Base-by-base conservation (phyloP, 441 rosid species). In the Adansonia gregorii region DNA sequence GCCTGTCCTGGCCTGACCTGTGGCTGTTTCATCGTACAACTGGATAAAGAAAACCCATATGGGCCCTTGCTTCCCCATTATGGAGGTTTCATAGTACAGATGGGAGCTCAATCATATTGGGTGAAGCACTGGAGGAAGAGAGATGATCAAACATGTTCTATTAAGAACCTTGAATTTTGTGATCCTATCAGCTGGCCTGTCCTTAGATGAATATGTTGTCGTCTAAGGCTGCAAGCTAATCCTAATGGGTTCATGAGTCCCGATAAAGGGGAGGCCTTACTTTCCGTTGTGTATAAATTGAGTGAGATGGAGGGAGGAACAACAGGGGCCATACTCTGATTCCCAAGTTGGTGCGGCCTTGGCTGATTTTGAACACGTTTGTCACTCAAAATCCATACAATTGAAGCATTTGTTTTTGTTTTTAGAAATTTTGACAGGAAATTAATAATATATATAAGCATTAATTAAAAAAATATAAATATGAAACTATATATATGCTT, bases 1-100 rank as follows among this genome's bases (percentile, higher is more conserved):
- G 59, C 27, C 27, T 24, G 27, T 24, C 19, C 58, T 15, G 67
- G 11, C 54, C 79, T 75, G 80, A 78, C 17, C 60, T 78, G 27
- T n/a, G 8, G 75, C 58, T 64, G 83, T 76, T 65, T 80, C 78
- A 51, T 49, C 46, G 8, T 24, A 79, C 76, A 83, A 84, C 83
- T 87, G 86, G 85, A 87, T 67, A 73, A 69, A 59, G 76, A 70
- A 75, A 72, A 74, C 45, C 49, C 80, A 60, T 22, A 78, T 73
- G 85, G 83, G 56, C 64, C 81, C 73, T 46, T 48, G 24, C 65
- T 65, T 24, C 4, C 49, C 76, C 76, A 85, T 74, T 6, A 81
- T 82, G 76, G 80, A 11, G 46, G 20, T 76, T 80, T 79, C 79
- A 41, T n/a, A 17, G 78, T 72, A 61, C 46, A 52, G 43, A 43